These are phyloP conservation scores for Leucocoprinus birnbaumii DNA, from an alignment of 768 basidiomycete genomes.

Conservation along the genomic window DNA sequence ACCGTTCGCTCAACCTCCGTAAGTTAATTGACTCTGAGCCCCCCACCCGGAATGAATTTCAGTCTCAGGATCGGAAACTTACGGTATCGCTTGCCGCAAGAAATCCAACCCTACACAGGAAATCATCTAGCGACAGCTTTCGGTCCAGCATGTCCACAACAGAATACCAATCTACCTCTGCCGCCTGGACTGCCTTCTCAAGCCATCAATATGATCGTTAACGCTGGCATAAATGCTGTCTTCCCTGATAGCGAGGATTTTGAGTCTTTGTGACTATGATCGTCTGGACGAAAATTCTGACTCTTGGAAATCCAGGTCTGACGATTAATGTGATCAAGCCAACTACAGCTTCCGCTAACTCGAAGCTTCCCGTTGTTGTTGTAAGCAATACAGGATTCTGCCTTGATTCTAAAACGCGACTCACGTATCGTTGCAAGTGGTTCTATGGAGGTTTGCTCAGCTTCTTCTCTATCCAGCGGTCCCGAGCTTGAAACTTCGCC, in stretches of 20 bases:
- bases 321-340: constrained; percentile 53
- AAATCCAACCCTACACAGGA: constrained; percentile 34
- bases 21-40: too few relatives aligned
- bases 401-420: neutral
- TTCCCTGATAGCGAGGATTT: constrained; percentile 41
- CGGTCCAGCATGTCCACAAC: constrained; percentile 48
- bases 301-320: constrained; percentile 31
- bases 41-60: too few relatives aligned
- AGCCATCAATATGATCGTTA: constrained; percentile 25
- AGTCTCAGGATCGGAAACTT: constrained; percentile 30
- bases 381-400: constrained; percentile 32
- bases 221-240: constrained; percentile 21
- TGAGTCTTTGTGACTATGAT: constrained; percentile 18
- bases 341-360: constrained; percentile 28
- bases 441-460: constrained; percentile 45
- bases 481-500: neutral
- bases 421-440: constrained; percentile 33
- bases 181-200: constrained; percentile 25
- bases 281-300: neutral
- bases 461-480: too few relatives aligned
- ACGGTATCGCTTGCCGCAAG: constrained; percentile 40
- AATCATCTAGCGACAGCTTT: constrained; percentile 33
- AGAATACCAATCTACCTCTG: constrained; percentile 28
- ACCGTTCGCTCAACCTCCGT: constrained; percentile 51
- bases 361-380: constrained; percentile 51